A percentile compares a stretch with the other conserved stretches of the same genome.
Evolutionary conservation across 805 yeast genomes (phyloP).

Genomic region (Kodamaea jinghongensis): DNA sequence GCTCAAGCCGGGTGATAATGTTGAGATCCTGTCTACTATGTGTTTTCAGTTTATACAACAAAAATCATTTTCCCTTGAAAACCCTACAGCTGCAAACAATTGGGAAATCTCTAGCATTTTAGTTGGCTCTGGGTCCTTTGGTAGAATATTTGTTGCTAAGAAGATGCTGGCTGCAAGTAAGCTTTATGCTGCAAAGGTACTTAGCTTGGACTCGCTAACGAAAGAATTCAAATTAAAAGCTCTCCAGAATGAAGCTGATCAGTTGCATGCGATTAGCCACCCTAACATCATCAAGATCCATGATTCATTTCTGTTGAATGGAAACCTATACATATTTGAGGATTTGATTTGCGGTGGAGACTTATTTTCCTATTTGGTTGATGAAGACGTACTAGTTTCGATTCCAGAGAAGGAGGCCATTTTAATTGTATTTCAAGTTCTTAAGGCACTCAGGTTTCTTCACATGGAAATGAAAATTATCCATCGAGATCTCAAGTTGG

Average conservation of each 20-base stretch:
- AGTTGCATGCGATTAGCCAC: slow-evolving; percentile 15
- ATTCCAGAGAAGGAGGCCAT: slow-evolving; percentile 48
- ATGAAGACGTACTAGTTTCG: slow-evolving; percentile 36
- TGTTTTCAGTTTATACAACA: background rate
- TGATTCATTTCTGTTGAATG: slow-evolving; percentile 26
- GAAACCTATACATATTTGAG: slow-evolving; percentile 44
- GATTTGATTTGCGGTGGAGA: slow-evolving; percentile 58
- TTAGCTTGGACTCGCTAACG: slow-evolving; percentile 10
- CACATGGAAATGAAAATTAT: slow-evolving; percentile 32
- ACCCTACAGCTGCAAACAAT: background rate
- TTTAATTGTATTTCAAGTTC: slow-evolving; percentile 53
- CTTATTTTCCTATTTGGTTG: slow-evolving; percentile 51
- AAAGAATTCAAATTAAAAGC: slow-evolving; percentile 1
- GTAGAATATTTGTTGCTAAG: slow-evolving; percentile 44
- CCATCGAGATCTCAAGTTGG: slow-evolving; percentile 59
- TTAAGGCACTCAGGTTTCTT: slow-evolving; percentile 54
- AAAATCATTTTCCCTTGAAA: background rate
- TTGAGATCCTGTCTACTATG: slow-evolving; percentile 27
- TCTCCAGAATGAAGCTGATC: background rate
- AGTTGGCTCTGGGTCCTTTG: slow-evolving; percentile 59
- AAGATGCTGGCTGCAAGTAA: slow-evolving; percentile 16
- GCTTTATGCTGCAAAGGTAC: slow-evolving; percentile 51
- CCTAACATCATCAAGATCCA: slow-evolving; percentile 50
- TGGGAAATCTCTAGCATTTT: slow-evolving; percentile 14
- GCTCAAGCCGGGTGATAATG: slow-evolving; percentile 37